Evolutionary conservation across 768 basidiomycete genomes (phyloP), one percentile per base, ranked within the genome.

Genomic region (Hygrophorus russula): DNA sequence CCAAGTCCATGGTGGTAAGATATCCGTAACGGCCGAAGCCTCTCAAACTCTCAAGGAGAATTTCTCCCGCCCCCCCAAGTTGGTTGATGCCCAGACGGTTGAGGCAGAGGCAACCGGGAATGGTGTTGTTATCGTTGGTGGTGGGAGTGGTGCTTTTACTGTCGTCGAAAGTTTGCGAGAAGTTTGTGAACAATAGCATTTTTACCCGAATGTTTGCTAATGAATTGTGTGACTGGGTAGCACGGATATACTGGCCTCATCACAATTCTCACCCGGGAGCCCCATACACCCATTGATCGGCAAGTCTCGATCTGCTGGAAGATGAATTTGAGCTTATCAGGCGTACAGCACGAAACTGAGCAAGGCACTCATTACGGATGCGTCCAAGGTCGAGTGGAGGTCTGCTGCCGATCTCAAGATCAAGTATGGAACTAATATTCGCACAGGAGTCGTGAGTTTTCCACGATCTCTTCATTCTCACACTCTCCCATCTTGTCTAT

Each of bases 211-310:
- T 36, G 18, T 20, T 32, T 33, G 29, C 35, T n/a, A 15, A 41
- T 36, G 35, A 27, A 24, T 18, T 41, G 19, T 39, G 39, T 39
- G 31, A 37, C 47, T 41, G 4, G 14, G 7, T 51, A 92, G 84
- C 72, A 87, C 54, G 85, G 82, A 4, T 96, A 78, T 64, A 65
- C 69, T 28, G 80, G 74, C n/a, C 69, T 78, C 3, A 85, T 96
- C 56, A 85, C 78, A 2, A 63, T 94, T 41, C 59, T 93, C 18
- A 76, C 82, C n/a, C 79, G 80, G 53, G 92, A 96, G 62, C 61
- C 67, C 1, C 67, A 91, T 58, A 68, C 80, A 8, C 91, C 92
- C 1, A 84, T 93, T 48, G 92, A 96, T 62, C 73, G 90, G 86
- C 78, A 44, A 18, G 53, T 47, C 20, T 28, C 24, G 41, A 32